phyloP scores from a whole-genome alignment of 805 yeast genomes.

The Saturnispora ahearnii region DNA sequence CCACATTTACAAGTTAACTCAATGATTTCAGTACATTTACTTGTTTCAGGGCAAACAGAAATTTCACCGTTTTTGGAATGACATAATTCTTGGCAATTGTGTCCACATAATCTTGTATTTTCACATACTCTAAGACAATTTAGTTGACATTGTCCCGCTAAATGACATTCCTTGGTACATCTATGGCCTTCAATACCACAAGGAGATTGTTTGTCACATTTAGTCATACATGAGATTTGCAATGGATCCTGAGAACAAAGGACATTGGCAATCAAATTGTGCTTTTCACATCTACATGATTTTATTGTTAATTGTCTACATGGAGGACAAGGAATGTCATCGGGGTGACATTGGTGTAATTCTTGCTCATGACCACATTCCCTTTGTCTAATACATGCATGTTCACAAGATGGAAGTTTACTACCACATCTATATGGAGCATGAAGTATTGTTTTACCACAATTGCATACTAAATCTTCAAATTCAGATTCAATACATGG shows the following conservation, averaged over 20 bases:
- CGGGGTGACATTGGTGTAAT: constrained; percentile 70
- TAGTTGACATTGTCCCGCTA: constrained; percentile 46
- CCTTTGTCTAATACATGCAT: constrained; percentile 50
- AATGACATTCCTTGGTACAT: constrained; percentile 50
- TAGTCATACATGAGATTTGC: constrained; percentile 55
- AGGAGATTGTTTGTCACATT: constrained; percentile 43
- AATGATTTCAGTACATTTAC: constrained; percentile 45
- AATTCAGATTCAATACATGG: constrained; percentile 76
- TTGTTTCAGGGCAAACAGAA: constrained; percentile 39
- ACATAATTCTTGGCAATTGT: constrained; percentile 53
- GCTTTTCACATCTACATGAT: constrained; percentile 26
- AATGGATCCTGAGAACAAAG: constrained; percentile 53
- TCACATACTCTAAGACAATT: constrained; percentile 57
- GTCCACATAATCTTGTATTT: constrained; percentile 54
- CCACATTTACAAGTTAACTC: constrained; percentile 59
- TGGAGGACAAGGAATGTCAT: constrained; percentile 56
- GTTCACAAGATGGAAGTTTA: constrained; percentile 50
- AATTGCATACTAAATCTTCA: constrained; percentile 69
- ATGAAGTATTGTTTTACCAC: constrained; percentile 66
- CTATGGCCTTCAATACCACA: constrained; percentile 37
- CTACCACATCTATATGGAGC: constrained; percentile 89
- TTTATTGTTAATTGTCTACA: constrained; percentile 44
- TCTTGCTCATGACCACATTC: constrained; percentile 66
- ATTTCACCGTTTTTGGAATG: constrained; percentile 37
- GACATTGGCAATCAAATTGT: constrained; percentile 42